A percentile compares a stretch with the other conserved stretches of the same genome.
Evolutionary conservation across 352 stramenopile species (phyloP).

Genomic region (Aphanomyces euteiches): DNA sequence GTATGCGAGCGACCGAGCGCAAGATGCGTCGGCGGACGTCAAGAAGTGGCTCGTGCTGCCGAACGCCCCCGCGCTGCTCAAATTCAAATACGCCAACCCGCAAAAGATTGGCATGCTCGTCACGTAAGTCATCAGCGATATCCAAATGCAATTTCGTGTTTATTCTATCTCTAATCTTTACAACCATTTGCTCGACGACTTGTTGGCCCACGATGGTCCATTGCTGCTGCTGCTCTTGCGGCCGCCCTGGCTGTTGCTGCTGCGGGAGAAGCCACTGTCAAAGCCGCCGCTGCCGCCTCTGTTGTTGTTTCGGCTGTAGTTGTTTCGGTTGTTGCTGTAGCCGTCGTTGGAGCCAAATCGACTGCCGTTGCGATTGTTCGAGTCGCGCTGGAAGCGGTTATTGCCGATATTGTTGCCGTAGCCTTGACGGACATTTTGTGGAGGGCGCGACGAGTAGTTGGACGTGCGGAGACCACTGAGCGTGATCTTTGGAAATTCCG

Average conservation of each 20-base stretch:
- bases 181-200: conserved; percentile 27
- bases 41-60: conserved; percentile 67
- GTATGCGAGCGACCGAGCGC: conserved; percentile 48
- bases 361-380: conserved; percentile 13
- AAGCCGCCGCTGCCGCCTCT: neutral
- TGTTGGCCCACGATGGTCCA: neutral
- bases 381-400: conserved; percentile 1
- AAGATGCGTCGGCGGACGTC: conserved; percentile 75
- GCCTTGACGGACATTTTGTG: neutral
- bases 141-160: neutral
- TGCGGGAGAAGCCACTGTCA: conserved; percentile 22
- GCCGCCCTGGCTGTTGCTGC: neutral
- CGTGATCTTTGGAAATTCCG: conserved; percentile 25
- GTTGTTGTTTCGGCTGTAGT: conserved; percentile 16
- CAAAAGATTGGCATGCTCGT: conserved; percentile 60
- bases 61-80: conserved; percentile 69
- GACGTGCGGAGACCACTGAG: conserved; percentile 16
- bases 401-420: neutral
- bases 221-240: conserved; percentile 14
- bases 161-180: conserved; percentile 15
- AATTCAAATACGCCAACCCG: conserved; percentile 75
- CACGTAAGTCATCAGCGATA: neutral
- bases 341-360: neutral
- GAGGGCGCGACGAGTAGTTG: neutral
- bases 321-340: neutral